These are phyloP conservation scores for Peterozyma toletana DNA, from an alignment of 805 yeast genomes.

Conservation along the genomic window DNA sequence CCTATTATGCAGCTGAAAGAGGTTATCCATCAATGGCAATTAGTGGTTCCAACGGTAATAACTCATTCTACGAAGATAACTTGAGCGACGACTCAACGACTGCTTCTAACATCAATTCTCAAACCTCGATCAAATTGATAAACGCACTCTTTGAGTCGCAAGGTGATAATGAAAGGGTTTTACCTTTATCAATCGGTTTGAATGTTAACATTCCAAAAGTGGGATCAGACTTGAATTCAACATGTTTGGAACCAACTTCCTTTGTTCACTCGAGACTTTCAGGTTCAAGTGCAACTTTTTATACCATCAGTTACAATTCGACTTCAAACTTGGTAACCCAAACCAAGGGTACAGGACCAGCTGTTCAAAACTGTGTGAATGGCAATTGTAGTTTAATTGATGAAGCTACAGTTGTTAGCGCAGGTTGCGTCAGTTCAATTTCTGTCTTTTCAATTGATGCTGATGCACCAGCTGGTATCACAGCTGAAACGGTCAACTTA, in stretches of 20 bases:
- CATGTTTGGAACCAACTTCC: constrained; percentile 31
- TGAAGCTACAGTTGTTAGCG: constrained; percentile 25
- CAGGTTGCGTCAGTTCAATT: constrained; percentile 34
- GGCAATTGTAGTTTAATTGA: constrained; percentile 40
- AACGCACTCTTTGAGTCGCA: constrained; percentile 27
- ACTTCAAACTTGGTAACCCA: constrained; percentile 23
- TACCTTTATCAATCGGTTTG: constrained; percentile 38
- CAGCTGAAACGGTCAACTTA: constrained; percentile 8
- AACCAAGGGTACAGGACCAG: constrained; percentile 14
- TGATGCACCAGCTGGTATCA: constrained; percentile 23
- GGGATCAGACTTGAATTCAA: constrained; percentile 26
- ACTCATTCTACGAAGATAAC: constrained; percentile 40
- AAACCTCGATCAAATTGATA: constrained; percentile 31
- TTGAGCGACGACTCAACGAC: constrained; percentile 31
- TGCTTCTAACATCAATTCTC: constrained; percentile 38
- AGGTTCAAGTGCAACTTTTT: constrained; percentile 28
- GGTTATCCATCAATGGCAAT: constrained; percentile 43
- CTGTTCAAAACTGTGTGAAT: constrained; percentile 20
- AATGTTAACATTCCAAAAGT: constrained; percentile 44
- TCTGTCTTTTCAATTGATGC: constrained; percentile 41
- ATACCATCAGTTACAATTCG: constrained; percentile 24
- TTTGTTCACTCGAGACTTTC: constrained; percentile 38
- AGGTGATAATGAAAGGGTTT: constrained; percentile 27
- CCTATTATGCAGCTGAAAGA: constrained; percentile 39
- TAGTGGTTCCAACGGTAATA: constrained; percentile 42